Percentiles rank a stretch among this genome's conserved stretches.
Evolutionary conservation across 768 basidiomycete genomes (phyloP).

Genomic region (Amanita pseudoporphyria): DNA sequence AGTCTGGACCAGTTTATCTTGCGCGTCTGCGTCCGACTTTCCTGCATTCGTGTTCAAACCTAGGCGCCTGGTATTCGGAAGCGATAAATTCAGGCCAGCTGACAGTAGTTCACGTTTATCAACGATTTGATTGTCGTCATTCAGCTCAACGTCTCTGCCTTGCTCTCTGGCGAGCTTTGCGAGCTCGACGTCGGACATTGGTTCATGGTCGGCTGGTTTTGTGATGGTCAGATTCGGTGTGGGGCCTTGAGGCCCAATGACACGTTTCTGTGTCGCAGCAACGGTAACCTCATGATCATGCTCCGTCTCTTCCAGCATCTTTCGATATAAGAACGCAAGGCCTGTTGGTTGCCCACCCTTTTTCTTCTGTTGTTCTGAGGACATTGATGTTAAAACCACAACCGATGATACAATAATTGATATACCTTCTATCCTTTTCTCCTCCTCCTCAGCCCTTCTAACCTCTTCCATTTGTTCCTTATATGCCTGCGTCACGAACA

Average conservation of each 20-base stretch:
- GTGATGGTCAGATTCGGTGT: conserved; percentile 63
- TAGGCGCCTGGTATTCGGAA: conserved; percentile 70
- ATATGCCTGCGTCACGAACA: conserved; percentile 97
- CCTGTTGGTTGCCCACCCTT: conserved; percentile 51
- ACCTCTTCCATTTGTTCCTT: conserved; percentile 95
- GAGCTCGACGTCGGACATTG: conserved; percentile 64
- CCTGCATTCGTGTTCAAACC: conserved; percentile 29
- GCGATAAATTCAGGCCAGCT: conserved; percentile 86
- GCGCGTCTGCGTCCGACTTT: conserved; percentile 11
- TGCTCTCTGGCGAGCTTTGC: conserved; percentile 58
- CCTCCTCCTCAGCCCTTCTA: conserved; percentile 86
- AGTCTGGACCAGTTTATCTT: conserved; percentile 26
- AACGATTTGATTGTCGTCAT: conserved; percentile 96
- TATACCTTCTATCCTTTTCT: conserved; percentile 78
- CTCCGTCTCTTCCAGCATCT: conserved; percentile 70
- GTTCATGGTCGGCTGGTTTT: conserved; percentile 56
- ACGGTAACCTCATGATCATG: conserved; percentile 82
- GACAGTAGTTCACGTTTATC: conserved; percentile 89
- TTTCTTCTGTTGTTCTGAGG: conserved; percentile 52
- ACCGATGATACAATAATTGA: conserved; percentile 6
- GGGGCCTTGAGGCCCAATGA: conserved; percentile 56
- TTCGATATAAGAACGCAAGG: conserved; percentile 80
- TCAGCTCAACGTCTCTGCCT: conserved; percentile 85
- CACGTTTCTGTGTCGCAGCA: conserved; percentile 56
- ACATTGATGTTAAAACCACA: background rate